Conservation (phyloP, 495 filamentous ascomycete genomes). For the Trichoderma gamsii region DNA sequence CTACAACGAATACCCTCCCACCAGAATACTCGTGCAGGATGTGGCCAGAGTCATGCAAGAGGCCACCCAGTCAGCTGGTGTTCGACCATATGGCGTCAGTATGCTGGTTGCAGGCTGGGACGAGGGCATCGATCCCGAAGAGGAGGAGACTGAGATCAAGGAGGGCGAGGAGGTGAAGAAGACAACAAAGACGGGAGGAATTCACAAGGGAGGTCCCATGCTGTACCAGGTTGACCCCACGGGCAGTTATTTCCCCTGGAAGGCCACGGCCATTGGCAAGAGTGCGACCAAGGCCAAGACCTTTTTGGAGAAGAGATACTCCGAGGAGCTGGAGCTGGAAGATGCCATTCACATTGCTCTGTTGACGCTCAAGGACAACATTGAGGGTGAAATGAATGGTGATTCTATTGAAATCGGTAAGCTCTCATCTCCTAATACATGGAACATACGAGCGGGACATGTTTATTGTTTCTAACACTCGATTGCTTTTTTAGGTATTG, state of each 20-base stretch:
- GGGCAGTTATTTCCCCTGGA: constrained; percentile 98
- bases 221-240: constrained; percentile 97
- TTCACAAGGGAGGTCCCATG: constrained; percentile 91
- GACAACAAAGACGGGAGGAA: constrained; percentile 81
- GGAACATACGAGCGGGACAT: not conserved
- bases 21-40: constrained; percentile 96
- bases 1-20: constrained; percentile 99
- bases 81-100: constrained; percentile 95
- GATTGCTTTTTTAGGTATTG: constrained; percentile 58
- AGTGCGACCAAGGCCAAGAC: constrained; percentile 97
- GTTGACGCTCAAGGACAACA: constrained; percentile 96
- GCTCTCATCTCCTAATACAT: constrained; percentile 21
- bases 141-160: constrained; percentile 38
- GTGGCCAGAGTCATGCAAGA: constrained; percentile 98
- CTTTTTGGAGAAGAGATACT: constrained; percentile 97
- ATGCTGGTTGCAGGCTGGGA: constrained; percentile 97
- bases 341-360: constrained; percentile 98
- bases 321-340: constrained; percentile 92
- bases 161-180: constrained; percentile 64
- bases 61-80: constrained; percentile 94
- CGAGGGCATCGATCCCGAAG: constrained; percentile 83
- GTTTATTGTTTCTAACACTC: not conserved
- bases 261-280: constrained; percentile 98
- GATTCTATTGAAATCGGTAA: constrained; percentile 97
- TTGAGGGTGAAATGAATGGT: constrained; percentile 98